Conservation (phyloP, 73 alveolate species). For the Symbiodinium natans region DNA sequence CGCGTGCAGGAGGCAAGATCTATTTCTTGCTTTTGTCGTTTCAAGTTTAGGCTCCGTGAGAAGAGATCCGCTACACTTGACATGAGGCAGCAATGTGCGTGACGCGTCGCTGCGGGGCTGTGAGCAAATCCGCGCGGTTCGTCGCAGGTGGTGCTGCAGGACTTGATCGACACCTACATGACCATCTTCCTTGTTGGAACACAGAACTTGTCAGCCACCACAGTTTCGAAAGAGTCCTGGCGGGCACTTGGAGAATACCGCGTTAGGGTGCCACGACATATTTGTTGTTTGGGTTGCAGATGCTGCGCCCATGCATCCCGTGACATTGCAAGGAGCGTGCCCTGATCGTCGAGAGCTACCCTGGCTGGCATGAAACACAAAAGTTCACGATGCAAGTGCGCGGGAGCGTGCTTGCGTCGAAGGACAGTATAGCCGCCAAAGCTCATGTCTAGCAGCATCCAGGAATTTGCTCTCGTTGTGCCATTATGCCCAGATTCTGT, state of each 20-base stretch:
- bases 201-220: constrained; percentile 24
- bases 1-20: not conserved
- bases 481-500: too few relatives aligned
- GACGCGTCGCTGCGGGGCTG: not conserved
- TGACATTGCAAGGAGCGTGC: not conserved
- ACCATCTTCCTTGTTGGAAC: constrained; percentile 63
- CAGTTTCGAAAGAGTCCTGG: not conserved
- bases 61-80: too few relatives aligned
- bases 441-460: too few relatives aligned
- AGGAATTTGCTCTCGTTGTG: not conserved
- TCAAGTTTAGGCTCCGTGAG: too few relatives aligned
- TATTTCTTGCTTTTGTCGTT: not conserved
- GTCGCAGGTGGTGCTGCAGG: constrained; percentile 24
- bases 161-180: constrained; percentile 89
- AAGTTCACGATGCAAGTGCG: constrained; percentile 49
- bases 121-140: not conserved
- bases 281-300: too few relatives aligned
- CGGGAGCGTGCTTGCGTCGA: not conserved
- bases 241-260: not conserved
- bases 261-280: too few relatives aligned
- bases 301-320: too few relatives aligned
- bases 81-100: too few relatives aligned
- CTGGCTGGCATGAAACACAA: constrained; percentile 37
- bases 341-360: constrained; percentile 4
- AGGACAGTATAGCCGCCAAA: not conserved